Percentiles rank a stretch among this genome's conserved stretches.
Conservation (phyloP, 257 asterid genomes). For the Datura wrightii region DNA sequence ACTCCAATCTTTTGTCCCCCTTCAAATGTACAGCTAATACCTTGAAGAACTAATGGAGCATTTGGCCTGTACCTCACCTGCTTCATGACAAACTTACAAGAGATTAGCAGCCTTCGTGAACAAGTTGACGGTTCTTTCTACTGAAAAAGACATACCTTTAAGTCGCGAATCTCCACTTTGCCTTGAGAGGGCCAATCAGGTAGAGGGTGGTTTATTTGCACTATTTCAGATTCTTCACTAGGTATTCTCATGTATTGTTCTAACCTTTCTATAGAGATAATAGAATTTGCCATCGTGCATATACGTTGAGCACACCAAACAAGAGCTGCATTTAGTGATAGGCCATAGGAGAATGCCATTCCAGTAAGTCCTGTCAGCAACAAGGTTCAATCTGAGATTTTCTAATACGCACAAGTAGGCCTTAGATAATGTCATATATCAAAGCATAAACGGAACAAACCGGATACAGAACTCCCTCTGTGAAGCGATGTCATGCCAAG, state of each 20-base stretch:
- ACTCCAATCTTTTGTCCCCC: conserved; percentile 34
- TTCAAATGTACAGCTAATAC: conserved; percentile 19
- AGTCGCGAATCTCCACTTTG: conserved; percentile 12
- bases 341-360: conserved; percentile 25
- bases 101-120: not conserved
- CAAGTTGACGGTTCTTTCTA: not conserved
- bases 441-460: not conserved
- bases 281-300: not conserved
- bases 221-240: conserved; percentile 10
- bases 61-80: conserved; percentile 27
- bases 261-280: conserved; percentile 23
- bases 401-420: not conserved
- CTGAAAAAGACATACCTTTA: conserved; percentile 5
- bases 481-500: not conserved
- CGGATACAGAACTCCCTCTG: not conserved
- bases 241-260: conserved; percentile 26
- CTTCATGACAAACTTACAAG: not conserved
- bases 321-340: not conserved
- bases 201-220: not conserved
- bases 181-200: not conserved
- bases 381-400: not conserved
- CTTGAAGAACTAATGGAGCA: conserved; percentile 31
- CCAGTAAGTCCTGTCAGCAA: conserved; percentile 18
- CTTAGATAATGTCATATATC: not conserved
- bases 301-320: not conserved